Percentiles rank a stretch among this genome's conserved stretches.
phyloP scores from a whole-genome alignment of 495 filamentous ascomycete species.

The Durotheca rogersii region DNA sequence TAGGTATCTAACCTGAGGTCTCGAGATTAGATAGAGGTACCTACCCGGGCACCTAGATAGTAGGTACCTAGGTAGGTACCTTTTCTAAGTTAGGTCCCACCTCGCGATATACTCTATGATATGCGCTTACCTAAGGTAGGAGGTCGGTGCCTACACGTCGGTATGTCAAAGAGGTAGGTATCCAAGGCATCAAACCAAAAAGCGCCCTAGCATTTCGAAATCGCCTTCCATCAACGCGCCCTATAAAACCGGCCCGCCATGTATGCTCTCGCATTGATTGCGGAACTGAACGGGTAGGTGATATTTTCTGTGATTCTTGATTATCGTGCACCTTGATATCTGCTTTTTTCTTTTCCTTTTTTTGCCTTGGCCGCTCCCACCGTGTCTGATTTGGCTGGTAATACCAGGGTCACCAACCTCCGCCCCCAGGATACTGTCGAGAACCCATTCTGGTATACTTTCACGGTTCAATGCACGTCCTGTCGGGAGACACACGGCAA shows the following conservation, averaged over 20 bases:
- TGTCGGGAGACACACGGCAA: conserved; percentile 91
- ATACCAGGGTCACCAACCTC: conserved; percentile 83
- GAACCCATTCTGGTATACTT: conserved; percentile 88
- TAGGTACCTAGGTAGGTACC: no score
- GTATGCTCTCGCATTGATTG: conserved; percentile 75
- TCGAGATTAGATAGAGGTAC: conserved; percentile 2
- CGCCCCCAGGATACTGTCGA: conserved; percentile 77
- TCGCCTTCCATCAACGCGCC: neutral
- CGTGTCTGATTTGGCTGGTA: conserved; percentile 23
- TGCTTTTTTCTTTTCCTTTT: conserved; percentile 5
- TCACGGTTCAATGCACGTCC: conserved; percentile 94
- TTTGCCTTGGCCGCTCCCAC: no score
- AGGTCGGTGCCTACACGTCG: neutral
- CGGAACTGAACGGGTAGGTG: conserved; percentile 69
- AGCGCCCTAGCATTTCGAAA: conserved; percentile 9
- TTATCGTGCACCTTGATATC: no score
- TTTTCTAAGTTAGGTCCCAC: no score
- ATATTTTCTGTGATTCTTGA: neutral
- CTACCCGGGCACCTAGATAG: neutral
- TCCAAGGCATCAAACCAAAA: conserved; percentile 4
- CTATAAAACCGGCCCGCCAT: conserved; percentile 49
- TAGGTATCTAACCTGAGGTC: no score
- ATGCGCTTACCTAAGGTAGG: neutral
- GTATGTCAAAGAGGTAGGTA: neutral
- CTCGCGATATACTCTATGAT: no score